A percentile compares a stretch with the other conserved stretches of the same genome.
These are phyloP conservation scores for Aphanomyces cochlioides DNA, from an alignment of 352 stramenopile species.

Conservation along the genomic window DNA sequence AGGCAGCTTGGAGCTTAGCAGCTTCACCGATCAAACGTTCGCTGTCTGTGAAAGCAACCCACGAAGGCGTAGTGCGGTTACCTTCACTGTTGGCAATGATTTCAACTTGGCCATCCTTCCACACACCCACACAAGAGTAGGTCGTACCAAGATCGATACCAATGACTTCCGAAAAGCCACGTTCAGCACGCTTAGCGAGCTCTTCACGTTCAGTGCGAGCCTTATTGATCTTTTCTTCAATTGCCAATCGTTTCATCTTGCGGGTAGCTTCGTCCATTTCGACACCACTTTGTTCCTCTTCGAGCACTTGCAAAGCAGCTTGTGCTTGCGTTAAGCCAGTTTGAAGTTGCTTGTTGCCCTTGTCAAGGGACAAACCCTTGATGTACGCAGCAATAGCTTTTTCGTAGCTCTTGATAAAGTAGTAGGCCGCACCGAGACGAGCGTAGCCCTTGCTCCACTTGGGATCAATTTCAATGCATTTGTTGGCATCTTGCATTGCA, in stretches of 20 bases:
- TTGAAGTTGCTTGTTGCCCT: constrained; percentile 83
- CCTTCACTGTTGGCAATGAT: constrained; percentile 58
- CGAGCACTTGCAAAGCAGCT: constrained; percentile 75
- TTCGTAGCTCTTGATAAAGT: constrained; percentile 88
- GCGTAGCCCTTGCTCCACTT: constrained; percentile 87
- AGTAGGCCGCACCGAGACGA: constrained; percentile 77
- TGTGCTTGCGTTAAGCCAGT: constrained; percentile 77
- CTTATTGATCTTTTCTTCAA: constrained; percentile 88
- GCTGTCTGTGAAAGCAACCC: constrained; percentile 82
- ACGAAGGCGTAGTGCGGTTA: constrained; percentile 89
- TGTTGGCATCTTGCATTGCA: constrained; percentile 81
- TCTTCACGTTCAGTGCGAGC: constrained; percentile 81
- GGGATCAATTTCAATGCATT: constrained; percentile 76
- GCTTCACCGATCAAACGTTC: constrained; percentile 84
- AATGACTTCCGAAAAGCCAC: constrained; percentile 70
- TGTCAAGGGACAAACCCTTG: constrained; percentile 70
- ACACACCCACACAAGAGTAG: constrained; percentile 40
- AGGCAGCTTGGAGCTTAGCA: constrained; percentile 78
- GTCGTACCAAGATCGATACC: constrained; percentile 46
- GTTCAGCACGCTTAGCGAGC: constrained; percentile 76
- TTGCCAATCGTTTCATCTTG: constrained; percentile 89
- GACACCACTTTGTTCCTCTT: constrained; percentile 77
- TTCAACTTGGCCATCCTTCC: constrained; percentile 36
- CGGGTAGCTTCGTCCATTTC: constrained; percentile 86
- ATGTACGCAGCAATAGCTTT: constrained; percentile 81